Evolutionary conservation across 352 stramenopile genomes (phyloP).

Genomic region (Globisporangium cylindrosporum): DNA sequence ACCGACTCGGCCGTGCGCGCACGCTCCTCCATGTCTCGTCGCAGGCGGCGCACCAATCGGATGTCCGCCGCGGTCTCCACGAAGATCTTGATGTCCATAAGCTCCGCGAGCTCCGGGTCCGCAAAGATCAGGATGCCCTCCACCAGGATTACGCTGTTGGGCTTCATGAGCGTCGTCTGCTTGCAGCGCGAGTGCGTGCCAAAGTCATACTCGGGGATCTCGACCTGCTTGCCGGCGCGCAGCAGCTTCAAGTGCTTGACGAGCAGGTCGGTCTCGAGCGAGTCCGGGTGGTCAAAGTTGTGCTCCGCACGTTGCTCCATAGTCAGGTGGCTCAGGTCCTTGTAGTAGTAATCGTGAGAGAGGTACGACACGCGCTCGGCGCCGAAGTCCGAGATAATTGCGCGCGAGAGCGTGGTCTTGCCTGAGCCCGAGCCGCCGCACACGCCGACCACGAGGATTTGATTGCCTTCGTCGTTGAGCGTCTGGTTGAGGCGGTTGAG

Average conservation of each 20-base stretch:
- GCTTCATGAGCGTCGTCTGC: conserved; percentile 74
- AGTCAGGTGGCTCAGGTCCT: conserved; percentile 86
- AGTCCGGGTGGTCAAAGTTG: conserved; percentile 98
- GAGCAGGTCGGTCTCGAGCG: conserved; percentile 94
- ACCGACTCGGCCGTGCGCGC: conserved; percentile 93
- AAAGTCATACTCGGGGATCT: conserved; percentile 95
- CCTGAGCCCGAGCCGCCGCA: conserved; percentile 90
- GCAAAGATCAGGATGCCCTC: conserved; percentile 97
- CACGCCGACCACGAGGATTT: conserved; percentile 90
- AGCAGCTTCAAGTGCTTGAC: conserved; percentile 90
- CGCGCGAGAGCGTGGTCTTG: conserved; percentile 90
- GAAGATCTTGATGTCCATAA: conserved; percentile 98
- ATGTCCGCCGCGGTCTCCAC: conserved; percentile 95
- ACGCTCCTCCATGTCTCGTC: conserved; percentile 94
- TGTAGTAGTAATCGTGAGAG: conserved; percentile 97
- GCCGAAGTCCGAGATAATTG: conserved; percentile 89
- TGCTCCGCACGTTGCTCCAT: conserved; percentile 87
- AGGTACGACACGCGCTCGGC: conserved; percentile 91
- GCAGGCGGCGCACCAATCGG: conserved; percentile 91
- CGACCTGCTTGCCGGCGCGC: conserved; percentile 80
- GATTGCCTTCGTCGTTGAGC: conserved; percentile 53
- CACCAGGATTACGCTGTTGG: conserved; percentile 93
- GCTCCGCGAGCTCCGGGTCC: conserved; percentile 79
- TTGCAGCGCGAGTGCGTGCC: conserved; percentile 89
- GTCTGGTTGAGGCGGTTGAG: conserved; percentile 33